phyloP scores from a whole-genome alignment of 129 eudicot species.

The Saussurea involucrata region DNA sequence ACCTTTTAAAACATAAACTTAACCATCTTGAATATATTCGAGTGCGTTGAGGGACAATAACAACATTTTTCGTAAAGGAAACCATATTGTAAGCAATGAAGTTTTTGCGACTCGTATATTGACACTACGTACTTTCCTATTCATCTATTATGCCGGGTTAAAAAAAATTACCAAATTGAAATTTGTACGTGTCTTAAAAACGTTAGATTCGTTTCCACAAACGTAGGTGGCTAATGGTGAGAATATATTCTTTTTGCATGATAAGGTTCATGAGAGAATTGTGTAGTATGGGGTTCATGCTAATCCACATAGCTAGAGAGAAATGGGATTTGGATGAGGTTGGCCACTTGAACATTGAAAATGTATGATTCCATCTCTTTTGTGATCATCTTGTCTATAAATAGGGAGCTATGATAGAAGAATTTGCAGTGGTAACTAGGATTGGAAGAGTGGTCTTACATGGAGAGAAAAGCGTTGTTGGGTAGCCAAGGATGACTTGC shows the following conservation, averaged over 20 bases:
- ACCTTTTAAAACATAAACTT: too few species aligned
- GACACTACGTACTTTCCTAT: background rate
- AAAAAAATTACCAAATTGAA: background rate
- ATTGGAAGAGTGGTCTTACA: conserved; percentile 43
- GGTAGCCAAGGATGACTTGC: conserved; percentile 89
- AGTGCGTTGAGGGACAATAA: too few species aligned
- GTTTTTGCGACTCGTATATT: background rate
- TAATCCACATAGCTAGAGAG: background rate
- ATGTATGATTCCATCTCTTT: background rate
- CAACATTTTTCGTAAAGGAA: background rate
- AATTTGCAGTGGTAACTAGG: background rate
- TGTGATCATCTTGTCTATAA: conserved; percentile 20
- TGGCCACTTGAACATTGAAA: background rate
- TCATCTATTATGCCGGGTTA: background rate
- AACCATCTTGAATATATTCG: too few species aligned
- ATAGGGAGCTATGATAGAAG: conserved; percentile 7
- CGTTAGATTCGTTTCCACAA: background rate
- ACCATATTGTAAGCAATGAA: background rate
- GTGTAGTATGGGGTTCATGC: conserved; percentile 28
- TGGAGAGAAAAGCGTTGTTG: conserved; percentile 43
- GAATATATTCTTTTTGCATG: conserved; percentile 26
- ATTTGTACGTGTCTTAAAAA: background rate
- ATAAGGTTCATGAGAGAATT: conserved; percentile 24
- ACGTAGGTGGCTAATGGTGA: background rate
- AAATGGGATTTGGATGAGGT: conserved; percentile 9